A percentile compares a stretch with the other conserved stretches of the same genome.
These are phyloP conservation scores for Pythium aquatile DNA, from an alignment of 352 stramenopile species.

Conservation along the genomic window DNA sequence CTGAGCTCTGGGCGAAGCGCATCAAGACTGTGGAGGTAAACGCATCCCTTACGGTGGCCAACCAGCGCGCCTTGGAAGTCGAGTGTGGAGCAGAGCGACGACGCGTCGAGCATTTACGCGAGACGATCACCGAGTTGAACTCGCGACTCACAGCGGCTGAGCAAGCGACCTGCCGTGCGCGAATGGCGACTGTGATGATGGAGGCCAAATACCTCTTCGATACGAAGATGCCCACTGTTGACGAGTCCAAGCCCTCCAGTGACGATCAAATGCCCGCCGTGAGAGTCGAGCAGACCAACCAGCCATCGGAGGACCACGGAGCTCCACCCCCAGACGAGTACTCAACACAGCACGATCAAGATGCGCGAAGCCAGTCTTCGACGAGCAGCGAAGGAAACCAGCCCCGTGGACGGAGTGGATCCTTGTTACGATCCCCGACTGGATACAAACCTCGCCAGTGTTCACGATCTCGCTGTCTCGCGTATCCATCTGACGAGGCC, in stretches of 20 bases:
- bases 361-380: neutral
- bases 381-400: neutral
- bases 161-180: neutral
- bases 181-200: conserved; percentile 2
- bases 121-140: neutral
- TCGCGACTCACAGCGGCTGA: neutral
- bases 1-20: neutral
- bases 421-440: neutral
- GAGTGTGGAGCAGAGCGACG: conserved; percentile 3
- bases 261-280: neutral
- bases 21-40: neutral
- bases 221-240: neutral
- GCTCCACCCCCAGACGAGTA: neutral
- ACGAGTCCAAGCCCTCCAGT: neutral
- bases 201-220: conserved; percentile 5
- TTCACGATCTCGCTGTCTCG: neutral
- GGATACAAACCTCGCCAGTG: neutral
- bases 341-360: neutral
- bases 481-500: neutral
- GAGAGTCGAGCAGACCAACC: neutral
- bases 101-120: conserved; percentile 1
- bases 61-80: neutral
- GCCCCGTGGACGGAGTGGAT: neutral
- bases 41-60: neutral
- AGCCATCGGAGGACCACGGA: neutral